Evolutionary conservation across 352 stramenopile genomes (phyloP), one percentile per base, ranked within the genome.

Genomic region (Phytophthora palmivora): DNA sequence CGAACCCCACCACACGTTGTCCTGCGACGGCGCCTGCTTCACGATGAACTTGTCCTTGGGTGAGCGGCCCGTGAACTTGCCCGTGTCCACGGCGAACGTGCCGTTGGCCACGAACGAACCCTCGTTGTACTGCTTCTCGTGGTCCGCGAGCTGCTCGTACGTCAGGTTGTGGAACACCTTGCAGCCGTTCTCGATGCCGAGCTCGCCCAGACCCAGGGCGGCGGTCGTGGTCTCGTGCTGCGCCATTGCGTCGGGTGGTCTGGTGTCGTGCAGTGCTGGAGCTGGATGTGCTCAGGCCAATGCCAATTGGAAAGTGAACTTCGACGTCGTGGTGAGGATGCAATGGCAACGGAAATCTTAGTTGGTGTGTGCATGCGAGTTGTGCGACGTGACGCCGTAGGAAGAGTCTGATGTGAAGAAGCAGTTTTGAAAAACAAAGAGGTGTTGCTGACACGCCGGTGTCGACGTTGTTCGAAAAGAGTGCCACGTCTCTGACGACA

Each of bases 261-360:
- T 54, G 53, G 33, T 41, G 19, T n/a, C n/a, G n/a, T 60, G 30
- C 8, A 37, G 12, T 52, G 44, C 30, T 39, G 24, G 30, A 65
- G 56, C 33, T 70, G 45, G 24, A 24, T 32, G 19, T 41, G 28
- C 46, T 63, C 45, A 45, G 37, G 42, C 36, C n/a, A 42, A 45
- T 59, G 60, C 60, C 43, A 74, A 74, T 74, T 74, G 66, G 49
- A 53, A 67, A 74, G 52, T 74, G 66, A 74, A 32, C 21, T 22
- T 16, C 21, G 39, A 34, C 4, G 7, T 34, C 30, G 30, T 28
- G 24, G 6, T 46, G 22, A 19, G 14, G 15, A 11, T 36, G 16
- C 5, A 1, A 12, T 4, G 42, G 18, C 39, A 43, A 43, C 39
- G 8, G 22, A 33, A 19, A n/a, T n/a, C n/a, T n/a, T n/a, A n/a